phyloP scores from a whole-genome alignment of 176 grass and related monocot genomes.

The Bolboschoenus planiculmis region DNA sequence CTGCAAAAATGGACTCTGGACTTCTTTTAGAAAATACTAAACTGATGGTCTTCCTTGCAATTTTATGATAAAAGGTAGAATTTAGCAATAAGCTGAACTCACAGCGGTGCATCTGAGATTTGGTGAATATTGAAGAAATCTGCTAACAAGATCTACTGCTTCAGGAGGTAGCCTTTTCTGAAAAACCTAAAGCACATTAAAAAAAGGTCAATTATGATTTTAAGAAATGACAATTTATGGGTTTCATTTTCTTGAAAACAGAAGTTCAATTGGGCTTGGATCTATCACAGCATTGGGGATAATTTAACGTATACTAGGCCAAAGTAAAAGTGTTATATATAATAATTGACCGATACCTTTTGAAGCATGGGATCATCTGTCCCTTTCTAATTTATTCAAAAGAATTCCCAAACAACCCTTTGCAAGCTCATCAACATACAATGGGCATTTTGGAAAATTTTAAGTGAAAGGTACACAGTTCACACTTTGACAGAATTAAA shows the following conservation, averaged over 20 bases:
- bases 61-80: neutral
- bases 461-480: neutral
- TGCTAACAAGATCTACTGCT: slow-evolving; percentile 84
- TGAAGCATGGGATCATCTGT: neutral
- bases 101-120: slow-evolving; percentile 94
- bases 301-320: neutral
- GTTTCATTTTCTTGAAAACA: neutral
- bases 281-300: neutral
- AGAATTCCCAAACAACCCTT: neutral
- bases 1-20: neutral
- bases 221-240: neutral
- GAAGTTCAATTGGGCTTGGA: neutral
- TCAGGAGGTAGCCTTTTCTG: slow-evolving; percentile 76
- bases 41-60: neutral
- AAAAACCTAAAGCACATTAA: slow-evolving; percentile 50
- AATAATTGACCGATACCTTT: neutral
- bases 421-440: neutral
- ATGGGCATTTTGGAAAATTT: neutral
- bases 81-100: slow-evolving; percentile 15
- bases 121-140: slow-evolving; percentile 88
- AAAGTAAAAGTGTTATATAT: neutral
- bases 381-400: neutral
- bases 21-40: neutral
- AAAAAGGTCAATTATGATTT: slow-evolving; percentile 13
- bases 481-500: neutral